These are phyloP conservation scores for Sugiyamaella marilandica DNA, from an alignment of 805 yeast genomes.

Conservation along the genomic window DNA sequence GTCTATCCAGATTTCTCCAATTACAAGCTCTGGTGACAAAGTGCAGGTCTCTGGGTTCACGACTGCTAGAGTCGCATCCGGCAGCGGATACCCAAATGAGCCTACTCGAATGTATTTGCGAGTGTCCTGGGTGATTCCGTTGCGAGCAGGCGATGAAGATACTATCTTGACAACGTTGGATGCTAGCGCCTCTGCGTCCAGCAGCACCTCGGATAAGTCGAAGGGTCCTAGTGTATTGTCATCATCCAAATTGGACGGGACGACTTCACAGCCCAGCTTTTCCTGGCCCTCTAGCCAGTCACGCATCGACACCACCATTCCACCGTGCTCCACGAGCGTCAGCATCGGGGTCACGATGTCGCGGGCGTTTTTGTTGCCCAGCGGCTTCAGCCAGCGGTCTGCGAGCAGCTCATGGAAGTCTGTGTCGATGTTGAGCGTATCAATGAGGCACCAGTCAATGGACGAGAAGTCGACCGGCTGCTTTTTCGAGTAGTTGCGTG, in stretches of 20 bases:
- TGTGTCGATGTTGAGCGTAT: conserved; percentile 84
- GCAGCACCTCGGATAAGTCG: conserved; percentile 58
- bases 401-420: conserved; percentile 86
- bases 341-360: conserved; percentile 83
- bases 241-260: conserved; percentile 34
- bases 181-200: conserved; percentile 69
- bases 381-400: conserved; percentile 83
- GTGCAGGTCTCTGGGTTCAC: conserved; percentile 89
- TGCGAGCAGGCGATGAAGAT: conserved; percentile 45
- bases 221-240: conserved; percentile 37
- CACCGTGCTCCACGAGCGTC: conserved; percentile 90
- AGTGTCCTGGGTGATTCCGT: conserved; percentile 35
- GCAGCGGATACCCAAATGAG: conserved; percentile 90
- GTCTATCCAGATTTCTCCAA: conserved; percentile 98
- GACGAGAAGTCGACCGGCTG: conserved; percentile 71
- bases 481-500: conserved; percentile 73
- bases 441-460: conserved; percentile 84
- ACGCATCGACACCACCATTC: conserved; percentile 85
- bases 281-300: conserved; percentile 83
- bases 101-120: conserved; percentile 65
- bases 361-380: conserved; percentile 75
- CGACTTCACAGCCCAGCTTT: conserved; percentile 45
- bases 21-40: conserved; percentile 67
- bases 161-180: conserved; percentile 67
- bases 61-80: conserved; percentile 88